phyloP scores from a whole-genome alignment of 73 alveolate species.

The Symbiodinium natans region DNA sequence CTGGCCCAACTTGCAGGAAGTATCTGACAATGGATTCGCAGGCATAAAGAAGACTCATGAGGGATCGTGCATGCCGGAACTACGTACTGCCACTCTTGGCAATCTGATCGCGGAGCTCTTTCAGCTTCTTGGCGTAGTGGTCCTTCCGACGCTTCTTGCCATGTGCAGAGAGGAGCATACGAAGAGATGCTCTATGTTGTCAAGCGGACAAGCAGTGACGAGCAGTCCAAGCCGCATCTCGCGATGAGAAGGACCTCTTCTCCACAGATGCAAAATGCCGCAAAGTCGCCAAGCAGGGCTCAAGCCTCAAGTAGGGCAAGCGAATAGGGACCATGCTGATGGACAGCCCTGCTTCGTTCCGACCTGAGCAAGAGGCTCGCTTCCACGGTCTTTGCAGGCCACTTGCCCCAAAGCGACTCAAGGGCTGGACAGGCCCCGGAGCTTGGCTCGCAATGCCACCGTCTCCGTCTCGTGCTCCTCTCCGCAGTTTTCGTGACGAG shows the following conservation, averaged over 20 bases:
- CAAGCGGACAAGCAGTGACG: too few relatives aligned
- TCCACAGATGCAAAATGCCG: too few relatives aligned
- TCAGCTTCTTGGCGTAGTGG: conserved; percentile 70
- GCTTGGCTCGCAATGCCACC: conserved; percentile 46
- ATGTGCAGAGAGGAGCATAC: background rate
- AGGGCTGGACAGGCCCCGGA: conserved; percentile 21
- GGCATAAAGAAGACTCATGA: too few relatives aligned
- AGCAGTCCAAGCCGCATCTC: conserved; percentile 48
- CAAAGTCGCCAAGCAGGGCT: too few relatives aligned
- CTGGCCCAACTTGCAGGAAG: conserved; percentile 29
- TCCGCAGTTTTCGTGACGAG: background rate
- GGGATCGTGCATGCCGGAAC: conserved; percentile 1
- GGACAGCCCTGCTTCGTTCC: conserved; percentile 49
- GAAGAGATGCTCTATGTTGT: too few relatives aligned
- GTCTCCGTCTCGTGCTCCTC: conserved; percentile 60
- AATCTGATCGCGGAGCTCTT: conserved; percentile 55
- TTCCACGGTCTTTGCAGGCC: too few relatives aligned
- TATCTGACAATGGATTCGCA: background rate
- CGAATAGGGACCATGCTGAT: conserved; percentile 28
- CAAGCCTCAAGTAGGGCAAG: too few relatives aligned
- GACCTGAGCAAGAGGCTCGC: conserved; percentile 40
- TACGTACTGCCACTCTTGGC: conserved; percentile 50
- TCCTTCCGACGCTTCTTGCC: background rate
- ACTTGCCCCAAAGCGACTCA: too few relatives aligned
- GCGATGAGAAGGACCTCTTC: conserved; percentile 58